Base-by-base conservation (phyloP, 2,329 filamentous ascomycete species). In the Xylariales sp. region DNA sequence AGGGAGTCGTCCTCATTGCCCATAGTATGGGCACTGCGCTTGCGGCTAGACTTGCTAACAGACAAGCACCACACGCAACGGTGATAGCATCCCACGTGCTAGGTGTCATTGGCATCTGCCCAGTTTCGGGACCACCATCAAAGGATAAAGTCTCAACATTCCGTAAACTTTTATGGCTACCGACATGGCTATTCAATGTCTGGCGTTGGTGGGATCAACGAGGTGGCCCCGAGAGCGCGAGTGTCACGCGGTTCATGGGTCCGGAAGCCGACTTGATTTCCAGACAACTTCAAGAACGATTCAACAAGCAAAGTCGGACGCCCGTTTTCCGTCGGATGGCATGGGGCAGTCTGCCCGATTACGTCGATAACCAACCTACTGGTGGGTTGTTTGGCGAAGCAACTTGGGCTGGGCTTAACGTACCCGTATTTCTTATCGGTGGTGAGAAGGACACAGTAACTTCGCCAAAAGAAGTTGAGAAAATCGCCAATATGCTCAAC, bases 11-110 rank as follows among this genome's bases (percentile, higher is more conserved):
- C 15, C 62, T 96, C 21, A 78, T 97, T 45, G 88, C 84, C 2
- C 93, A 98, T 57, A 95, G 88, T 59, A 85, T 96, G 78, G 93
- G 93, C 5, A 89, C 86, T 44, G 86, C 86, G 3, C 68, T 96
- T 15, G 80, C 84, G 5, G 82, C 86, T 19, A 68, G 84, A 12
- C 68, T 97, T 38, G 83, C 88, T 8, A 73, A 48, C 51, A 66
- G 46, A 45, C 69, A 62, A 51, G 57, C 47, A 2, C 63, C 73
- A 1, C 66, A 80, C 44, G 67, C 62, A 16, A 68, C 70, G 19
- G 59, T 67, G 1, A 54, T 88, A n/a, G 69, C 76, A 22, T 62
- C 80, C 8, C 70, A 86, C 54, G 74, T 94, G n/a, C 65, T 82
- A 34, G 89, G 87, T 1, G 59, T 96, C 5, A 70, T 96, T 21